Evolutionary conservation across 768 basidiomycete species (phyloP).

Genomic region (Leccinum broughii): DNA sequence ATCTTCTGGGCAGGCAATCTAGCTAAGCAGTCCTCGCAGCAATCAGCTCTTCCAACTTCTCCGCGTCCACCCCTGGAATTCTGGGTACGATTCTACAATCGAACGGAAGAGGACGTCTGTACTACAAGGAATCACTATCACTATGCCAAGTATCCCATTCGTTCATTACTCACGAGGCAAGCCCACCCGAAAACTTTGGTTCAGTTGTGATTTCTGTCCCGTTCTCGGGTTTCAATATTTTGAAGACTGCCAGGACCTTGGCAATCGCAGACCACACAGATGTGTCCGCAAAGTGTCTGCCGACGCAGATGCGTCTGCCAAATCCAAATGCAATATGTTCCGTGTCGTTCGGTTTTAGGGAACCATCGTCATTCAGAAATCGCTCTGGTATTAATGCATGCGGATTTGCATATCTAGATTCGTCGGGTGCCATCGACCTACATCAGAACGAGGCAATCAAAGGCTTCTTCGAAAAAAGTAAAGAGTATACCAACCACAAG

Average conservation of each 20-base stretch:
- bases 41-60: not conserved
- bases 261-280: not conserved
- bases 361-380: not conserved
- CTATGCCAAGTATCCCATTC: not conserved
- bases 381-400: not conserved
- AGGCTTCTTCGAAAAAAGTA: not conserved
- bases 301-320: not conserved
- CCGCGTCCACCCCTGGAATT: not conserved
- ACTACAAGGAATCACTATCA: not conserved
- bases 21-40: not conserved
- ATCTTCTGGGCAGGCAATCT: not conserved
- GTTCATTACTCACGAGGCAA: not conserved
- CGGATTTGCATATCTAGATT: not conserved
- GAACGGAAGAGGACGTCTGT: not conserved
- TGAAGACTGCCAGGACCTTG: not conserved
- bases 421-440: conserved; percentile 1
- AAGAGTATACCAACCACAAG: not conserved
- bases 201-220: not conserved
- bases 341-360: not conserved
- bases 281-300: not conserved
- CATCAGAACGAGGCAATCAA: not conserved
- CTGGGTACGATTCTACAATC: not conserved
- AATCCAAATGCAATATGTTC: not conserved
- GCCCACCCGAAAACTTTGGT: not conserved
- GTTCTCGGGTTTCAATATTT: not conserved